Evolutionary conservation across 2,329 filamentous ascomycete species (phyloP).

Genomic region (Cladorrhinum sp.): DNA sequence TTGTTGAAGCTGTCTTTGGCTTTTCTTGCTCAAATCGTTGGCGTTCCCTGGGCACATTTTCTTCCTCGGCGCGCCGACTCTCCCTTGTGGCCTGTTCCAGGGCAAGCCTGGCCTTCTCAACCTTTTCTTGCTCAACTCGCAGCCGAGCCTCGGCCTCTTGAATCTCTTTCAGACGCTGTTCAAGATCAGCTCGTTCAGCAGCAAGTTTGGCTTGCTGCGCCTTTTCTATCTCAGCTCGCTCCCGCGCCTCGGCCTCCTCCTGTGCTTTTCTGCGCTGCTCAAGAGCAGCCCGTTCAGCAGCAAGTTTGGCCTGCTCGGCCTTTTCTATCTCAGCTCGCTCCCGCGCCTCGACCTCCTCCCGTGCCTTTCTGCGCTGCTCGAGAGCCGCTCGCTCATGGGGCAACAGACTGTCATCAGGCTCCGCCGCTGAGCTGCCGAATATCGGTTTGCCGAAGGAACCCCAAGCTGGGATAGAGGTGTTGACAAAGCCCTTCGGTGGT

Average conservation of each 20-base stretch:
- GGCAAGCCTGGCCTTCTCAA: not conserved
- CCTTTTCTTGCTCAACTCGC: not conserved
- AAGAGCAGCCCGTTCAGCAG: constrained; percentile 16
- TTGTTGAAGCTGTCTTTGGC: not conserved
- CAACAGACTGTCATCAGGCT: constrained; percentile 15
- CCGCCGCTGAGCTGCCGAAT: not conserved
- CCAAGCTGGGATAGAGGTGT: not conserved
- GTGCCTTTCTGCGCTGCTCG: not conserved
- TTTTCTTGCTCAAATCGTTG: too few species aligned
- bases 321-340: not conserved
- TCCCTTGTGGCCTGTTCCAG: not conserved
- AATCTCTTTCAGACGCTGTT: not conserved
- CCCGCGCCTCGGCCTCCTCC: not conserved
- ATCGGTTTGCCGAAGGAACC: not conserved
- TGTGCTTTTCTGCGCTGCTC: not conserved
- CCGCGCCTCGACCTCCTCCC: not conserved
- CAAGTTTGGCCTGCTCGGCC: not conserved
- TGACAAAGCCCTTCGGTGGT: not conserved
- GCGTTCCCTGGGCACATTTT: too few species aligned
- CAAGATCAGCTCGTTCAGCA: constrained; percentile 15
- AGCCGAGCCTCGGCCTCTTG: not conserved
- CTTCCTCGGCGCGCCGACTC: too few species aligned
- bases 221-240: not conserved
- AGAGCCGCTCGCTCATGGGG: constrained; percentile 18
- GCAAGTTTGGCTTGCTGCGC: constrained; percentile 3